Base-by-base conservation (phyloP, 78 protist genomes). In the Emiliania huxleyi region DNA sequence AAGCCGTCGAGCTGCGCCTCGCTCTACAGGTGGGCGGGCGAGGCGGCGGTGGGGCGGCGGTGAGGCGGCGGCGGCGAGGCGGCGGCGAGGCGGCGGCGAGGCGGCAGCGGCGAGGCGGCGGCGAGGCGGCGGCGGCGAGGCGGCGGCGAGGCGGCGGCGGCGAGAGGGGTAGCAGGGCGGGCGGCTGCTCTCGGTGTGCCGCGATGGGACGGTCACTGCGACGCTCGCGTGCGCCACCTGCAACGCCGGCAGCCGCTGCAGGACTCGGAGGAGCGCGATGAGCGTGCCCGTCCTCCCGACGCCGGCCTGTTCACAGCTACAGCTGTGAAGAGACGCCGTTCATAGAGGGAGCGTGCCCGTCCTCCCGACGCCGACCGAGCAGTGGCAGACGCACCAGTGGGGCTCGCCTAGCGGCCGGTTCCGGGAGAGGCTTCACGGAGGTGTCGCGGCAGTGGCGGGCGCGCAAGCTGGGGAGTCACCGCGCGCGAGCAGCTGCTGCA, bases 341-440 rank as follows among this genome's bases (percentile, higher is more conserved):
- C n/a, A n/a, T n/a, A n/a, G n/a, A n/a, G n/a, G n/a, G n/a, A 52
- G 62, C 15, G 62, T 52, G 87, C 87, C 87, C 23, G 87, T 77
- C 19, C 87, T 46, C 3, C 87, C 87, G 12, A 77, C 87, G n/a
- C 87, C 87, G 12, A 48, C 87, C 8, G 49, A 42, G 87, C 87
- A 77, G 87, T 77, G 87, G 29, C 4, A 4, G 29, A 77, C 49
- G n/a, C 38, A 3, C 33, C 12, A 22, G n/a, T 62, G 73, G 73
- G 38, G 73, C 12, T 8, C 38, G 38, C 73, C 55, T 6, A 48
- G 55, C 15, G n/a, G 5, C 55, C 5, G 5, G 55, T 18, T 48
- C n/a, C n/a, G n/a, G n/a, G n/a, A n/a, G n/a, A n/a, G n/a, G n/a
- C n/a, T n/a, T n/a, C n/a, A n/a, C n/a, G n/a, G n/a, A n/a, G n/a